phyloP scores from a whole-genome alignment of 2,329 filamentous ascomycete species.

The Diaporthe ilicicola region DNA sequence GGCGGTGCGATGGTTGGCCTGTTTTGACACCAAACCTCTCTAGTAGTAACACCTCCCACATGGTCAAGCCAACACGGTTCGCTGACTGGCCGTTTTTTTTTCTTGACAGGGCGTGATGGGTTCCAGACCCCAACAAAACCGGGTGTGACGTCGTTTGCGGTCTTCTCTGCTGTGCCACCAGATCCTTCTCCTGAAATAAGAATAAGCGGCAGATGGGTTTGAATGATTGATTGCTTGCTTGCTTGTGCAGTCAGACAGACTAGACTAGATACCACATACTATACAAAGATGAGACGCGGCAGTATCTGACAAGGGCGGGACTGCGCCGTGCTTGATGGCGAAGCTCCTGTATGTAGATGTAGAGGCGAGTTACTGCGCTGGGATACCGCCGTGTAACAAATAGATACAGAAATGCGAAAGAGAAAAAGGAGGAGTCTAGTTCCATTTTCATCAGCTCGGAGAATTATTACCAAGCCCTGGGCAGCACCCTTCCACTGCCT shows the following conservation, averaged over 20 bases:
- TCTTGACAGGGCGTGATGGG: no score
- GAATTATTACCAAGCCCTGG: not conserved
- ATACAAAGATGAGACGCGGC: not conserved
- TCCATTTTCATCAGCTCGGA: not conserved
- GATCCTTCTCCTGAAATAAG: constrained; percentile 19
- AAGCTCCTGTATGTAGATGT: no score
- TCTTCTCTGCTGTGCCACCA: constrained; percentile 9
- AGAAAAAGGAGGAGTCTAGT: not conserved
- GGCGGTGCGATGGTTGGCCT: no score
- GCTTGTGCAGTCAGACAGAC: not conserved
- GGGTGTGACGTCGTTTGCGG: constrained; percentile 18
- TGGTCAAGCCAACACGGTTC: not conserved
- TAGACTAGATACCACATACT: not conserved
- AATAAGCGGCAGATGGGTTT: constrained; percentile 7
- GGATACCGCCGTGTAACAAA: not conserved
- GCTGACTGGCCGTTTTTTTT: not conserved
- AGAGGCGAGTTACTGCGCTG: not conserved
- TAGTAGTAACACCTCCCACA: not conserved
- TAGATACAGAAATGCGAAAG: not conserved
- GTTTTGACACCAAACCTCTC: not conserved
- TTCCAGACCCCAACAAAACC: constrained; percentile 10
- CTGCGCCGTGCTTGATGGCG: not conserved
- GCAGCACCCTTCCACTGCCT: not conserved
- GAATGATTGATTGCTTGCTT: no score
- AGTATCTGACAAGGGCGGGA: not conserved